Evolutionary conservation across 2,329 filamentous ascomycete species (phyloP).

Genomic region (Akanthomyces muscarius): DNA sequence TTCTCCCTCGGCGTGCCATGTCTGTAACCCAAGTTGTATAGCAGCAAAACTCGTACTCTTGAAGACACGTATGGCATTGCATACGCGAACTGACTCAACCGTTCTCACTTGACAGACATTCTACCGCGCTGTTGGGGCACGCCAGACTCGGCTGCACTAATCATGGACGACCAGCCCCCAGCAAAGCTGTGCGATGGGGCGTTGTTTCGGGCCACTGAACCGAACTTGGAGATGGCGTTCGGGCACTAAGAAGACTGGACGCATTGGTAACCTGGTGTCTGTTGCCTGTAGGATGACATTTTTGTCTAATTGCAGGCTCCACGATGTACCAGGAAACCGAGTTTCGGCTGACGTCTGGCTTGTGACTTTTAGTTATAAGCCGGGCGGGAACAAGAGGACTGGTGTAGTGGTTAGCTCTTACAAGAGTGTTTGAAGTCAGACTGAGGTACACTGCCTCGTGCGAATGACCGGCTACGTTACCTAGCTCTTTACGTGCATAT

Average conservation of each 20-base stretch:
- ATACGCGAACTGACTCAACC: background rate
- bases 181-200: background rate
- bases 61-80: background rate
- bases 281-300: background rate
- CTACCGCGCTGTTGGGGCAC: background rate
- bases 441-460: too few relatives aligned
- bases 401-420: background rate
- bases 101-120: background rate
- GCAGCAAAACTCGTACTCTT: background rate
- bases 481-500: too few relatives aligned
- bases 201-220: background rate
- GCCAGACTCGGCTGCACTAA: background rate
- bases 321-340: background rate
- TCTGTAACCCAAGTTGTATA: background rate
- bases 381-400: background rate
- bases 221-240: conserved; percentile 11
- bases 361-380: background rate
- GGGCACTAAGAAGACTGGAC: conserved; percentile 1
- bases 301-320: background rate
- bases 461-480: too few relatives aligned
- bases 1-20: background rate
- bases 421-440: background rate
- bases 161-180: too few relatives aligned
- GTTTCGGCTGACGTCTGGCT: background rate
- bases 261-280: background rate